Conservation (phyloP, 225 moss, liverwort and hornwort genomes). For the Pleurozium schreberi region DNA sequence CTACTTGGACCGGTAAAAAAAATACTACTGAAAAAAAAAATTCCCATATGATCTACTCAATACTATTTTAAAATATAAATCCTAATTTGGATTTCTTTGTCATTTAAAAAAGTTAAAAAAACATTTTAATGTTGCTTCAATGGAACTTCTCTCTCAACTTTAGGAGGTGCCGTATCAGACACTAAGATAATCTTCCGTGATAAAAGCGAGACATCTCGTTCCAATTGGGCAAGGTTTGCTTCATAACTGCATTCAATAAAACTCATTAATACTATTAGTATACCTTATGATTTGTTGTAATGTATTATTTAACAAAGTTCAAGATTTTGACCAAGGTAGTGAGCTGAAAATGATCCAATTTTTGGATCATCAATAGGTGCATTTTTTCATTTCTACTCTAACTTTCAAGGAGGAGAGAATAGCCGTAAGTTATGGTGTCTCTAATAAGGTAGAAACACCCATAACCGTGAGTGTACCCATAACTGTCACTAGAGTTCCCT, state of each 20-base stretch:
- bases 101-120: background rate
- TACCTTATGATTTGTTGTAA: background rate
- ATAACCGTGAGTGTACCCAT: too few species aligned
- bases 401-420: too few species aligned
- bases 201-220: slow-evolving; percentile 5
- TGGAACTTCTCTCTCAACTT: slow-evolving; percentile 11
- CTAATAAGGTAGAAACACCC: too few species aligned
- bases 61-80: background rate
- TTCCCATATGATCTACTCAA: background rate
- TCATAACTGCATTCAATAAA: slow-evolving; percentile 15
- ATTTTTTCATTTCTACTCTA: too few species aligned
- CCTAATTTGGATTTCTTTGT: background rate
- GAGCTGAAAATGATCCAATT: too few species aligned
- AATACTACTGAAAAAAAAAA: background rate
- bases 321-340: too few species aligned
- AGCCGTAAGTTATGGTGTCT: too few species aligned
- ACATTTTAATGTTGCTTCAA: background rate
- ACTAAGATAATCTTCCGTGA: slow-evolving; percentile 23
- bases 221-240: slow-evolving; percentile 22
- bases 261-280: background rate
- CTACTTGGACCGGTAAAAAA: background rate
- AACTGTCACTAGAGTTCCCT: too few species aligned
- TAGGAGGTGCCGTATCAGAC: background rate
- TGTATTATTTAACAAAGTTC: too few species aligned
- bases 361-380: too few species aligned